These are phyloP conservation scores for Apiosordaria backusii DNA, from an alignment of 495 filamentous ascomycete genomes.

Conservation along the genomic window DNA sequence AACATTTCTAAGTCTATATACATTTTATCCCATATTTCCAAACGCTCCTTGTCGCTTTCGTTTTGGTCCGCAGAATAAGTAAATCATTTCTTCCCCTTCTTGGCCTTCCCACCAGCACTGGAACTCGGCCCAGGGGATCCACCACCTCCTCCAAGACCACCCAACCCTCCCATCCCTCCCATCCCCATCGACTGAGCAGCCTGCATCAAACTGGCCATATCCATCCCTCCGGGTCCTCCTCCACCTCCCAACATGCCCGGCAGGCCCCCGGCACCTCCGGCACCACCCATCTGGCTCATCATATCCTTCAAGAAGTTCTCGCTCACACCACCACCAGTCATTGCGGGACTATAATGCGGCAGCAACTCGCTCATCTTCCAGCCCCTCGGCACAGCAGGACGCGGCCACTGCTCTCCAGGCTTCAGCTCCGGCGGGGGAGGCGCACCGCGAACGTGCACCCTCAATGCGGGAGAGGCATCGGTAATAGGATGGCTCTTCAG, in stretches of 20 bases:
- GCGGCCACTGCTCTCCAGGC: slow-evolving; percentile 59
- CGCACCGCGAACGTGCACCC: slow-evolving; percentile 61
- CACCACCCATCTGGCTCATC: slow-evolving; percentile 84
- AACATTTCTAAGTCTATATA: not conserved
- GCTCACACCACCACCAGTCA: slow-evolving; percentile 90
- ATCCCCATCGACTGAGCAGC: slow-evolving; percentile 34
- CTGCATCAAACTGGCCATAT: slow-evolving; percentile 17
- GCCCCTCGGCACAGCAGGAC: slow-evolving; percentile 76
- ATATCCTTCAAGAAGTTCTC: slow-evolving; percentile 97
- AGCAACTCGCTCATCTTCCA: slow-evolving; percentile 87
- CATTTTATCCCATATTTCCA: not conserved
- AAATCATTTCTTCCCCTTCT: slow-evolving; percentile 45
- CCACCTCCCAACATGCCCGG: slow-evolving; percentile 7
- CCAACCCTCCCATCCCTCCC: slow-evolving; percentile 29
- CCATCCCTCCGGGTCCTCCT: slow-evolving; percentile 37
- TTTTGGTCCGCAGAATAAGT: not conserved
- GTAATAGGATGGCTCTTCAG: slow-evolving; percentile 69
- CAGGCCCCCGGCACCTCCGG: slow-evolving; percentile 38
- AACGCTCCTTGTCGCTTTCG: not conserved
- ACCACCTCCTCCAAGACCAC: slow-evolving; percentile 25
- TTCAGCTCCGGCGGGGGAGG: slow-evolving; percentile 38
- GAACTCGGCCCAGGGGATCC: slow-evolving; percentile 22
- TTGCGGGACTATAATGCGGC: slow-evolving; percentile 79
- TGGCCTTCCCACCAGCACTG: slow-evolving; percentile 28
- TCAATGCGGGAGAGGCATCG: slow-evolving; percentile 63